These are phyloP conservation scores for Scheffersomyces titani DNA, from an alignment of 1,139 yeast genomes.

Conservation along the genomic window DNA sequence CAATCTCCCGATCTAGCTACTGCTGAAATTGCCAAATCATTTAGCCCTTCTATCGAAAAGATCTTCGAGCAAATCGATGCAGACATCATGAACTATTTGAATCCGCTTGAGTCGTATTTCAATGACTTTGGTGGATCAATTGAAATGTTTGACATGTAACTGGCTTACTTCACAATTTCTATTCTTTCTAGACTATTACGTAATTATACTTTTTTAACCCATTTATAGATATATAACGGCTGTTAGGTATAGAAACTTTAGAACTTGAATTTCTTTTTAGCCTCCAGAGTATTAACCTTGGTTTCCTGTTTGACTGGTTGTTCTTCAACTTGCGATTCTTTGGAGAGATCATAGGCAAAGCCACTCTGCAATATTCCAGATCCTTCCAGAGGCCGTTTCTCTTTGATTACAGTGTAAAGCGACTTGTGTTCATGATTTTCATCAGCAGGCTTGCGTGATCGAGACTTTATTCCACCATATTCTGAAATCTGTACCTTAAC, in stretches of 20 bases:
- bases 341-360: slow-evolving; percentile 20
- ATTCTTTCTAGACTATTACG: neutral
- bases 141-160: neutral
- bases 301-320: slow-evolving; percentile 1
- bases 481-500: slow-evolving; percentile 12
- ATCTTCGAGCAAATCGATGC: slow-evolving; percentile 35
- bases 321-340: slow-evolving; percentile 4
- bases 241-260: neutral
- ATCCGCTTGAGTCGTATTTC: slow-evolving; percentile 28
- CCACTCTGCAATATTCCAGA: slow-evolving; percentile 19
- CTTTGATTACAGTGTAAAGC: slow-evolving; percentile 34
- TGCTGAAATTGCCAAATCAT: neutral
- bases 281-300: neutral
- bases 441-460: neutral
- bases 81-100: slow-evolving; percentile 28
- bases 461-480: slow-evolving; percentile 3
- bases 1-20: neutral
- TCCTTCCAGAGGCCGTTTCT: slow-evolving; percentile 13
- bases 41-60: slow-evolving; percentile 23
- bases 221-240: too few relatives aligned
- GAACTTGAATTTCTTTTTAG: slow-evolving; percentile 13
- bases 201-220: too few relatives aligned
- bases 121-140: slow-evolving; percentile 5
- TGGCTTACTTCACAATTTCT: neutral
- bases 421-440: slow-evolving; percentile 12